Evolutionary conservation across 108 stramenopile genomes (phyloP).

Genomic region (Mediolabrus comicus): DNA sequence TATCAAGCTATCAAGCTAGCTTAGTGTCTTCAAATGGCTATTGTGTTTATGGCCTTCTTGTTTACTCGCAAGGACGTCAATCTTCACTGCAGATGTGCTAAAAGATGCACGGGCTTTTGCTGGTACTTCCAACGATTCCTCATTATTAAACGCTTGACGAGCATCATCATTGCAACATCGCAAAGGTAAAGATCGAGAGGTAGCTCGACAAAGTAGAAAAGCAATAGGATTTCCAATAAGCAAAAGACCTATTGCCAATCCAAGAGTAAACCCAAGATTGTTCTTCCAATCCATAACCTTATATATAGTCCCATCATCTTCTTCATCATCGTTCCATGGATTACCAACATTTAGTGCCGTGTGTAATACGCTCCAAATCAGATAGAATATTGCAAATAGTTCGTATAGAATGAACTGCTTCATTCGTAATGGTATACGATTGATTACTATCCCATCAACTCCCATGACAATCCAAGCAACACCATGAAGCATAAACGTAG

Average conservation of each 20-base stretch:
- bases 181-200: slow-evolving; percentile 13
- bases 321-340: slow-evolving; percentile 32
- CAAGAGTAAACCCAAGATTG: slow-evolving; percentile 7
- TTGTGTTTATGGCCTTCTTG: no score
- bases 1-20: no score
- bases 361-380: slow-evolving; percentile 41
- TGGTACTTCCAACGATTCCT: not conserved
- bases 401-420: slow-evolving; percentile 39
- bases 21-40: no score
- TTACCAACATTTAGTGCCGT: slow-evolving; percentile 29
- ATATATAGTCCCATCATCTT: slow-evolving; percentile 50
- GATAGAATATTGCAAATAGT: slow-evolving; percentile 13
- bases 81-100: no score
- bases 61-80: no score
- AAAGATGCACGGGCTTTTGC: no score
- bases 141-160: not conserved
- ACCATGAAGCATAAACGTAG: slow-evolving; percentile 13
- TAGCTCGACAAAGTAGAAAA: slow-evolving; percentile 20
- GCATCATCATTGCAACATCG: not conserved
- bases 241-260: slow-evolving; percentile 5
- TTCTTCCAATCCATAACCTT: slow-evolving; percentile 35
- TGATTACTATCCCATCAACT: slow-evolving; percentile 32
- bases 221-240: slow-evolving; percentile 35
- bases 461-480: slow-evolving; percentile 1
- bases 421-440: slow-evolving; percentile 32